Evolutionary conservation across 1,284 basidiomycete species (phyloP), one percentile per base, ranked within the genome.

Genomic region (Cutaneotrichosporon spelunceum): DNA sequence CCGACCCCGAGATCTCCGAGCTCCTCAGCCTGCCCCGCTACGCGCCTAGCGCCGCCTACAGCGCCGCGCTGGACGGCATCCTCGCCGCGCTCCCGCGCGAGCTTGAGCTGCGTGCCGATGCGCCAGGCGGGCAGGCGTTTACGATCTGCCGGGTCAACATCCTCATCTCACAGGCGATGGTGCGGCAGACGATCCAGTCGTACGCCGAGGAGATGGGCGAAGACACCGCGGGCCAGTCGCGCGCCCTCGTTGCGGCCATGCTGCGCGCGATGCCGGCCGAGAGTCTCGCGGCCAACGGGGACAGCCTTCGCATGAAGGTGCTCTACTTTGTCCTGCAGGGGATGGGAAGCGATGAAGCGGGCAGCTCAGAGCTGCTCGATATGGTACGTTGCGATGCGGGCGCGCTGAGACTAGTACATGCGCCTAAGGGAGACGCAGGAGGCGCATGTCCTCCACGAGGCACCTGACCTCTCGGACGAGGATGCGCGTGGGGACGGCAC

Each of bases 111-210:
- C 48, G 48, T 19, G 26, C 19, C 26, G 48, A 50, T 13, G 26
- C 48, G 8, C 27, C 48, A 3, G 24, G 24, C 1, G 26, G 19
- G 26, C 26, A 14, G 14, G 48, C 27, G 19, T 50, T 50, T 19
- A 27, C 19, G 26, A 50, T 50, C 48, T 50, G 48, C 27, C 48
- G 48, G 4, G 48, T 50, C 26, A 50, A 50, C 48, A 50, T 50
- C 48, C 26, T 29, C 14, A 50, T 50, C 48, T 29, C 48, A 14
- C 48, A 50, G 48, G 48, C 48, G 14, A 50, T 30, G 48, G 26
- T 29, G 26, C 48, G 48, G 16, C 48, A 50, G 27, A 14, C 26
- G 6, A 50, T 50, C 48, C 11, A 30, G 48, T 11, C 24, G 27
- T 50, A 50, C 27, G 48, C 48, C 19, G 24, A 16, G 19, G 48